Evolutionary conservation across 345 rosid genomes (phyloP).

Genomic region (Camelina neglecta): DNA sequence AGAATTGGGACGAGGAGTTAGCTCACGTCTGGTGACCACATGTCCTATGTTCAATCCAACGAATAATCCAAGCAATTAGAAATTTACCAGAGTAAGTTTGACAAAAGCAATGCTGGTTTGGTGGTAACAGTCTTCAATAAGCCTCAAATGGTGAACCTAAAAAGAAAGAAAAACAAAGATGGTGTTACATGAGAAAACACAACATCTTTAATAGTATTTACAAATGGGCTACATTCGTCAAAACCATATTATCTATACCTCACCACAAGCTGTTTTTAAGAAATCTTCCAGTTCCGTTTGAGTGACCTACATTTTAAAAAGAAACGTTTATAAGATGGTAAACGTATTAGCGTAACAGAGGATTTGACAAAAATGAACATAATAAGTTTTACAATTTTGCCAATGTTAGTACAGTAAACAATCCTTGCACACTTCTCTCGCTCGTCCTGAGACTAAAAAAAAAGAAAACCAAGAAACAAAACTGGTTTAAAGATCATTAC

Average conservation of each 20-base stretch:
- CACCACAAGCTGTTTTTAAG: conserved; percentile 84
- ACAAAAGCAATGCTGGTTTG: conserved; percentile 89
- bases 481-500: conserved; percentile 20
- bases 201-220: neutral
- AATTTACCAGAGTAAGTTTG: conserved; percentile 68
- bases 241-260: conserved; percentile 54
- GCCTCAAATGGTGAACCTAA: conserved; percentile 77
- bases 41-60: too few relatives aligned
- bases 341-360: neutral
- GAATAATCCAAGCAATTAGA: neutral
- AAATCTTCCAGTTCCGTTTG: conserved; percentile 72
- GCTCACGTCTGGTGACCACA: too few relatives aligned
- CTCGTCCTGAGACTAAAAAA: conserved; percentile 78
- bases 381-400: conserved; percentile 61
- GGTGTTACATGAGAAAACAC: neutral
- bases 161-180: neutral
- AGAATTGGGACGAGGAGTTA: too few relatives aligned
- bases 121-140: conserved; percentile 79
- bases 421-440: conserved; percentile 89
- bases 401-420: conserved; percentile 90
- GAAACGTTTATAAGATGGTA: neutral
- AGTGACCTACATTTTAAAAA: conserved; percentile 61
- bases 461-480: neutral
- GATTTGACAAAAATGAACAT: neutral
- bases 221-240: neutral